Conservation (phyloP, 2,329 filamentous ascomycete genomes). For the Fusarium sp. region DNA sequence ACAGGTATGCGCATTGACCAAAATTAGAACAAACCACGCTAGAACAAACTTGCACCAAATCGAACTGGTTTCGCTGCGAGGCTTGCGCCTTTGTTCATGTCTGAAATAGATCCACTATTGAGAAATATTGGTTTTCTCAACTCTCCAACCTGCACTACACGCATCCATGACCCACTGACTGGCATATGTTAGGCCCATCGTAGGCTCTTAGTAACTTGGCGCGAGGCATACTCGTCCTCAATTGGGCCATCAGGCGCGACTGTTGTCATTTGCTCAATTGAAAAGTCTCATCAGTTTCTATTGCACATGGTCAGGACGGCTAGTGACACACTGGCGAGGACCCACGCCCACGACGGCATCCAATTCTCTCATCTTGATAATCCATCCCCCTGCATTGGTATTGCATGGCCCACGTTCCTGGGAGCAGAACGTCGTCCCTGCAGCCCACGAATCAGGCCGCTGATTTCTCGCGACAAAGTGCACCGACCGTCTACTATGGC, state of each 20-base stretch:
- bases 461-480: slow-evolving; percentile 12
- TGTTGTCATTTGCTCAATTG: slow-evolving; percentile 32
- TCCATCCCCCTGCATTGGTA: slow-evolving; percentile 32
- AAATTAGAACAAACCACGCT: slow-evolving; percentile 12
- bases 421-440: slow-evolving; percentile 26
- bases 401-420: slow-evolving; percentile 38
- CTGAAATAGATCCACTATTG: slow-evolving; percentile 11
- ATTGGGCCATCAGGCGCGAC: slow-evolving; percentile 42
- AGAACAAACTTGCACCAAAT: slow-evolving; percentile 1
- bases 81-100: neutral
- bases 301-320: slow-evolving; percentile 41
- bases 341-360: slow-evolving; percentile 29
- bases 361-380: slow-evolving; percentile 30
- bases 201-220: slow-evolving; percentile 27
- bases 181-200: slow-evolving; percentile 17
- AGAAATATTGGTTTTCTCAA: slow-evolving; percentile 23
- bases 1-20: neutral
- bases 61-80: slow-evolving; percentile 1
- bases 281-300: slow-evolving; percentile 38
- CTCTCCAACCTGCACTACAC: slow-evolving; percentile 15
- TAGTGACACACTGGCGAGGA: slow-evolving; percentile 39
- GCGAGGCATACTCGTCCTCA: slow-evolving; percentile 42
- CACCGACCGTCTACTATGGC: slow-evolving; percentile 17
- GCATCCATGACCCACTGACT: slow-evolving; percentile 29
- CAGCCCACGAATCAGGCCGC: slow-evolving; percentile 34